Conservation (phyloP, 176 grass and related monocot species). For the Ensete ventricosum region DNA sequence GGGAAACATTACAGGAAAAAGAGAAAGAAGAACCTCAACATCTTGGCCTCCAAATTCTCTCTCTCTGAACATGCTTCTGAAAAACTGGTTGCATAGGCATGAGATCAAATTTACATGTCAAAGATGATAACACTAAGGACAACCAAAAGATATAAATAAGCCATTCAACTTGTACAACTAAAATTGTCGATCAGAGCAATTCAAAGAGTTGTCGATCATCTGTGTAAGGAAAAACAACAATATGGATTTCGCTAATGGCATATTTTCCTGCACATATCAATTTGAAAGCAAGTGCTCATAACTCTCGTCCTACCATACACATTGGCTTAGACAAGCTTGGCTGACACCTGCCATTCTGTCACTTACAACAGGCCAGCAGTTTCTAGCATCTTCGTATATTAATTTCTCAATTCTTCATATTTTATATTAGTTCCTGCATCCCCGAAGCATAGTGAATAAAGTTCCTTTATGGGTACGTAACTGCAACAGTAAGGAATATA, state of each 20-base stretch:
- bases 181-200: not conserved
- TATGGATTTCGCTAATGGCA: not conserved
- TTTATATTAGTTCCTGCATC: too few relatives aligned
- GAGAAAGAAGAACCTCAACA: constrained; percentile 61
- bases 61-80: constrained; percentile 39
- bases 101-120: not conserved
- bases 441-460: too few relatives aligned
- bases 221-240: not conserved
- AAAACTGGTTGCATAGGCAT: constrained; percentile 43
- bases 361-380: too few relatives aligned
- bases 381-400: too few relatives aligned
- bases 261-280: not conserved
- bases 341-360: too few relatives aligned
- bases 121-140: not conserved
- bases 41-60: constrained; percentile 62
- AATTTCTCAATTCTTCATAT: too few relatives aligned
- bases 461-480: too few relatives aligned
- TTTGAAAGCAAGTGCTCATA: not conserved
- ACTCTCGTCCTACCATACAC: too few relatives aligned
- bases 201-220: not conserved
- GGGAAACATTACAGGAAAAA: constrained; percentile 12
- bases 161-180: not conserved
- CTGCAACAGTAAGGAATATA: too few relatives aligned
- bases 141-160: not conserved
- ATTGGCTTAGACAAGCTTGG: too few relatives aligned